Evolutionary conservation across 805 yeast species (phyloP), one percentile per base, ranked within the genome.

Genomic region (Clavispora asparagi): DNA sequence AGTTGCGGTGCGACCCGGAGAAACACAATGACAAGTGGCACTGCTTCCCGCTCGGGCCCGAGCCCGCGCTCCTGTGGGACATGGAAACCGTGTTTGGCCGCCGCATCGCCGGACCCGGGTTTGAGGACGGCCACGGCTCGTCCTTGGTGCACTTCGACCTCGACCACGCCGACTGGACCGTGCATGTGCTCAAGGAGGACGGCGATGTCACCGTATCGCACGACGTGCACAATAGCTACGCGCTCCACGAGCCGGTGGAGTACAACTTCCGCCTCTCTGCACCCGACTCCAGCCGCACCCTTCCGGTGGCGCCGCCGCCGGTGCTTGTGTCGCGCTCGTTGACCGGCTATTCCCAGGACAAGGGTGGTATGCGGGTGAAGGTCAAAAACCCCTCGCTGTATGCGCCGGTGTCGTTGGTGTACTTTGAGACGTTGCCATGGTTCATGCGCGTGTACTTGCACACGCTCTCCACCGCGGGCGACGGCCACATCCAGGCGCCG

Each of bases 381-480:
- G 77, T 92, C 56, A 68, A 69, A n/a, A 94, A 92, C 60, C 87
- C 89, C 1, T 67, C 81, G 0, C 53, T 52, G 3, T 54, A 67
- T 7, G 63, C 67, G 6, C 64, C 77, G 1, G 74, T 81, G 3
- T 63, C 64, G 1, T 70, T 91, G 40, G 65, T 81, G 0, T 86
- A 87, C 56, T 83, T 82, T 54, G 97, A 94, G 62, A 75, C 89
- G 0, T 70, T 90, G 27, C 99, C 99, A 0, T 94, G 98, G 98
- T 94, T 80, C 62, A 83, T 90, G 81, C 78, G 92, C 54, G 65
- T 88, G 2, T 94, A 86, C 58, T 65, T 94, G 38, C 90, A 88
- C 54, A 81, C 95, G 0, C 64, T 90, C 43, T 61, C 46, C 31
- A 58, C 48, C 4, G 55, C 57, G 5, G 61, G 55, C 16, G 51